phyloP scores from a whole-genome alignment of 2,329 filamentous ascomycete genomes.

The Diaporthe sp. region DNA sequence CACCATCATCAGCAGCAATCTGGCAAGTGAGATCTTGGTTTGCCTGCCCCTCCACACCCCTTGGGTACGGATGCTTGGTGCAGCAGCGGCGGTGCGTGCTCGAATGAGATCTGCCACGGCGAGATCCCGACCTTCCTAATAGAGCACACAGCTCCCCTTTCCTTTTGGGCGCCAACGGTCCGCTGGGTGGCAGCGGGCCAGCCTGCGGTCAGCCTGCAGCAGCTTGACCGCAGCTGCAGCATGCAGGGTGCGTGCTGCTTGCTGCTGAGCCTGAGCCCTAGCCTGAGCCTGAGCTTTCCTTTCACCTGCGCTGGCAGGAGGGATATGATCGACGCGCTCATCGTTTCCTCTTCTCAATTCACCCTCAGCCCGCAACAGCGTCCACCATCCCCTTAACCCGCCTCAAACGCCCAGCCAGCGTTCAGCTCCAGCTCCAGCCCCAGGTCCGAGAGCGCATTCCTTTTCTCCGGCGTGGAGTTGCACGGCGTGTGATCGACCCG shows the following conservation, averaged over 20 bases:
- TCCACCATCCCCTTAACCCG: background rate
- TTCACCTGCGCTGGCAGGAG: background rate
- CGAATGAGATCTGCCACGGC: conserved; percentile 6
- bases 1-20: background rate
- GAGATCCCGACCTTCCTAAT: conserved; percentile 24
- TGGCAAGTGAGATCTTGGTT: conserved; percentile 22
- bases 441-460: background rate
- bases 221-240: background rate
- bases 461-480: background rate
- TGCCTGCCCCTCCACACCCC: background rate
- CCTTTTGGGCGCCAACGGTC: background rate
- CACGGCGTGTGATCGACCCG: conserved; percentile 11
- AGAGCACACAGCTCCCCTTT: conserved; percentile 16
- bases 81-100: background rate
- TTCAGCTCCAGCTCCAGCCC: background rate
- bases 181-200: background rate
- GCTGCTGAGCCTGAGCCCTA: background rate
- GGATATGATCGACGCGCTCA: background rate
- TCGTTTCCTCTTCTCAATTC: background rate
- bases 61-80: conserved; percentile 14
- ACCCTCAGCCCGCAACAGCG: background rate
- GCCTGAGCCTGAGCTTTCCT: background rate
- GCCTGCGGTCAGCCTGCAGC: no score
- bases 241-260: conserved; percentile 14
- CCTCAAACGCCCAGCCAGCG: background rate